These are phyloP conservation scores for Aspergillus clavatus DNA, from an alignment of 2,329 filamentous ascomycete genomes.

Conservation along the genomic window DNA sequence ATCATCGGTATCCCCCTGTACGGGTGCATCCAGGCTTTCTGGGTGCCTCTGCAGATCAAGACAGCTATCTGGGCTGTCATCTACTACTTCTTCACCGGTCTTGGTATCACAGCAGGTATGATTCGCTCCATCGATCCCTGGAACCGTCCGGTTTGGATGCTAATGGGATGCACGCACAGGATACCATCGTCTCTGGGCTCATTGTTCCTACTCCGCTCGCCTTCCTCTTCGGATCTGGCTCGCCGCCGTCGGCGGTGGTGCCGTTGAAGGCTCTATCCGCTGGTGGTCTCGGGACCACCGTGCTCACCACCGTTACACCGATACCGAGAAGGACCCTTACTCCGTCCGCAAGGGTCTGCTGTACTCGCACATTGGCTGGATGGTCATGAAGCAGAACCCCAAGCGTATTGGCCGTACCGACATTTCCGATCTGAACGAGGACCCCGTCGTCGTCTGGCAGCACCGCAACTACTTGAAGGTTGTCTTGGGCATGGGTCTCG, in stretches of 20 bases:
- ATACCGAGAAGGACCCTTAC: constrained; percentile 88
- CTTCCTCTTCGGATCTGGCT: constrained; percentile 76
- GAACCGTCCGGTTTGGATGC: not conserved
- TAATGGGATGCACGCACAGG: constrained; percentile 41
- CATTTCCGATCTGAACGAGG: constrained; percentile 82
- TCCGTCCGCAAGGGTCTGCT: constrained; percentile 82
- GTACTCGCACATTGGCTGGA: constrained; percentile 84
- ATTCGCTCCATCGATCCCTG: constrained; percentile 21
- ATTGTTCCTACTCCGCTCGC: constrained; percentile 74
- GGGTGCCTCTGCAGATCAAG: constrained; percentile 67
- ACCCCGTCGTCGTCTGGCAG: constrained; percentile 80
- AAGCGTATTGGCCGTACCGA: constrained; percentile 84
- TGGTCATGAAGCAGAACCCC: constrained; percentile 90
- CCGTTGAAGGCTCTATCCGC: constrained; percentile 78
- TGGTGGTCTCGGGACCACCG: constrained; percentile 88
- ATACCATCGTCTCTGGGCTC: constrained; percentile 80
- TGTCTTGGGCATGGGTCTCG: constrained; percentile 69
- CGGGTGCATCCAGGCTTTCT: constrained; percentile 70
- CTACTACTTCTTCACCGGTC: constrained; percentile 79
- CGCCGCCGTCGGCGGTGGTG: constrained; percentile 73
- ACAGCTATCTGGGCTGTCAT: constrained; percentile 68
- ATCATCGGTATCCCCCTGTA: constrained; percentile 72
- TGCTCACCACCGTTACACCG: constrained; percentile 85
- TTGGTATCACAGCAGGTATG: constrained; percentile 74
- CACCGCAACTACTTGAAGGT: constrained; percentile 81